A percentile compares a stretch with the other conserved stretches of the same genome.
phyloP scores from a whole-genome alignment of 164 flowering plant species.

The Vitis rotundifolia region DNA sequence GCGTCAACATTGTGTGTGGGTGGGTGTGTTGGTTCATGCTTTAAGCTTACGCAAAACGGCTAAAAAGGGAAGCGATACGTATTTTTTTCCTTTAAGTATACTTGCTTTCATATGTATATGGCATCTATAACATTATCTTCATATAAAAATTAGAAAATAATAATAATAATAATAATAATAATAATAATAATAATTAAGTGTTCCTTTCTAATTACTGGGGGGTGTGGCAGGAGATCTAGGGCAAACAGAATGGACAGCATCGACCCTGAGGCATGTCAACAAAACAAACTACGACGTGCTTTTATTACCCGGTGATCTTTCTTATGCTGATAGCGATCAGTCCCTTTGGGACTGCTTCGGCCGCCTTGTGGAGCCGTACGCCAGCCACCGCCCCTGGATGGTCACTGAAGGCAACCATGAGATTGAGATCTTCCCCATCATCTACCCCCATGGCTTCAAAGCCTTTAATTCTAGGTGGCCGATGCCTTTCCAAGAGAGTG shows the following conservation, averaged over 20 bases:
- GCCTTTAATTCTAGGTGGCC: conserved; percentile 79
- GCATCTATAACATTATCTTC: too few species aligned
- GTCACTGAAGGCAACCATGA: conserved; percentile 89
- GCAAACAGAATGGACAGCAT: conserved; percentile 82
- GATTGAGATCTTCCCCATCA: conserved; percentile 52
- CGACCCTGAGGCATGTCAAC: conserved; percentile 61
- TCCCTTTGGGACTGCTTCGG: conserved; percentile 89
- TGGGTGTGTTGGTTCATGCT: neutral
- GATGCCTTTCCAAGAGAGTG: conserved; percentile 78
- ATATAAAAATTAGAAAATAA: too few species aligned
- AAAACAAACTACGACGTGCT: conserved; percentile 61
- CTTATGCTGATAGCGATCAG: conserved; percentile 76
- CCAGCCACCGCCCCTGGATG: conserved; percentile 90
- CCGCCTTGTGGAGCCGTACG: conserved; percentile 70
- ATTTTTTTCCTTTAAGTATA: too few species aligned
- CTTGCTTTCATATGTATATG: too few species aligned
- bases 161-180: too few species aligned
- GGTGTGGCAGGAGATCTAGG: conserved; percentile 75
- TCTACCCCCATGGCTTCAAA: conserved; percentile 51
- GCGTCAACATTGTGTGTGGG: neutral
- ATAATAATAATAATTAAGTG: too few species aligned
- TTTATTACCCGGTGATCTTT: conserved; percentile 74
- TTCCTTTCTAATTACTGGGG: neutral
- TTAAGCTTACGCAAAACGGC: neutral
- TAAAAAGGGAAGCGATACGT: too few species aligned